Evolutionary conservation across 176 grass and related monocot species (phyloP), one percentile per base, ranked within the genome.

Genomic region (Carex parvula): DNA sequence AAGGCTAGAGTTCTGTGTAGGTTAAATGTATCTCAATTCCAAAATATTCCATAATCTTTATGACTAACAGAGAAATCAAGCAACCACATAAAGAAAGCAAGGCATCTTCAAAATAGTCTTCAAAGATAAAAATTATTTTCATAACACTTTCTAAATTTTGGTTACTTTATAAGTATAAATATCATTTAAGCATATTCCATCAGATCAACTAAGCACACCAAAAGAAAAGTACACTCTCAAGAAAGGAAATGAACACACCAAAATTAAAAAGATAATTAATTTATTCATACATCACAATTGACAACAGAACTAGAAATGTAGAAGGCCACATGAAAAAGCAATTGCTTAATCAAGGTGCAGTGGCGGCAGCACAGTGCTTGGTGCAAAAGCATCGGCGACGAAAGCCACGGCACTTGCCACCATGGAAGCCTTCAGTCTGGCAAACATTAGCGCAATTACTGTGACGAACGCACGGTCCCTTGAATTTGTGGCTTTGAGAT

Each of bases 371-470:
- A 86, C 94, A 92, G 5, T 33, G 75, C 69, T 39, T 89, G 63
- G 59, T 77, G 90, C 94, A 97, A 78, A 89, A 92, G 90, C 92
- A 94, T 65, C 90, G 85, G 58, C 87, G 88, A 41, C 88, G 90
- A 60, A 97, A 79, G 6, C 90, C 88, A 2, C 87, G 83, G 85
- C 92, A 97, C 59, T n/a, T 74, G 60, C 94, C 92, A 70, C 54
- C 87, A 1, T 24, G 22, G 90, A 97, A 97, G 14, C 94, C 94
- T 89, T 97, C 94, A 6, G 88, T 94, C 63, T 15, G 56, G 87
- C 92, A 97, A 41, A 97, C 88, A 64, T 83, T 92, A 54, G 87
- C 92, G 79, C 94, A 94, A 87, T 94, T 94, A 66, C 4, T 32
- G 0, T 16, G 0, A 58, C 83, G 84, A 24, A 91, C 60, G 90